These are phyloP conservation scores for Xerocomus nothofagi DNA, from an alignment of 1,284 basidiomycete genomes.

Conservation along the genomic window DNA sequence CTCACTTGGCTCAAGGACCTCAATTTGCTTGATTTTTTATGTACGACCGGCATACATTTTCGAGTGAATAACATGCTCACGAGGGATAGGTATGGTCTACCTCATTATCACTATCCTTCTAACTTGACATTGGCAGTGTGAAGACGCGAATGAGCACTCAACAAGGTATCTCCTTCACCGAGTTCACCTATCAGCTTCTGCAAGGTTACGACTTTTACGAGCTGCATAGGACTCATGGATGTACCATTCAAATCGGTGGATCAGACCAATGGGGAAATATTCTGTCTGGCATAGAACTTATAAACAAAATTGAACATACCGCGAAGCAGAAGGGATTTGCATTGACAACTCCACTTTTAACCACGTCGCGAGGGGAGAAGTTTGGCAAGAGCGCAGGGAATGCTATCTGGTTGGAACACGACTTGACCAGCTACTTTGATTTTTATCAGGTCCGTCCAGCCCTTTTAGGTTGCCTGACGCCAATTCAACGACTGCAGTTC, in stretches of 20 bases:
- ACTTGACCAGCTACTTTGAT: constrained; percentile 80
- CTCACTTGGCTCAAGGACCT: constrained; percentile 79
- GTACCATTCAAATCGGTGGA: constrained; percentile 91
- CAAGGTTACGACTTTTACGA: constrained; percentile 95
- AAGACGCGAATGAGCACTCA: constrained; percentile 78
- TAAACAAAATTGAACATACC: constrained; percentile 43
- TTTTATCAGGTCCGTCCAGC: constrained; percentile 78
- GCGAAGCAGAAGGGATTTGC: constrained; percentile 66
- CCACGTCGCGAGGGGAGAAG: constrained; percentile 88
- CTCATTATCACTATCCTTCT: not conserved
- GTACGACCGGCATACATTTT: constrained; percentile 77
- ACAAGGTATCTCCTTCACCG: constrained; percentile 91
- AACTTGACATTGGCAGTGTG: constrained; percentile 56
- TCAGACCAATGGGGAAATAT: constrained; percentile 99
- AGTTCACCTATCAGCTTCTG: constrained; percentile 96
- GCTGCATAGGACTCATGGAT: constrained; percentile 67
- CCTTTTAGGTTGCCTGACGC: not conserved
- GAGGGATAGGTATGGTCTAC: constrained; percentile 74
- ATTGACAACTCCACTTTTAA: constrained; percentile 92
- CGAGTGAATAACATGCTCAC: constrained; percentile 90
- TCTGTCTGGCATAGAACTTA: constrained; percentile 87
- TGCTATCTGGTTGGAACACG: constrained; percentile 85
- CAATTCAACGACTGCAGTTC: constrained; percentile 57
- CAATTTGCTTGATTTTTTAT: constrained; percentile 83
- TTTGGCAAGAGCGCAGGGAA: constrained; percentile 98